Evolutionary conservation across 345 rosid genomes (phyloP), one percentile per base, ranked within the genome.

Genomic region (Eucalyptus erythrocorys): DNA sequence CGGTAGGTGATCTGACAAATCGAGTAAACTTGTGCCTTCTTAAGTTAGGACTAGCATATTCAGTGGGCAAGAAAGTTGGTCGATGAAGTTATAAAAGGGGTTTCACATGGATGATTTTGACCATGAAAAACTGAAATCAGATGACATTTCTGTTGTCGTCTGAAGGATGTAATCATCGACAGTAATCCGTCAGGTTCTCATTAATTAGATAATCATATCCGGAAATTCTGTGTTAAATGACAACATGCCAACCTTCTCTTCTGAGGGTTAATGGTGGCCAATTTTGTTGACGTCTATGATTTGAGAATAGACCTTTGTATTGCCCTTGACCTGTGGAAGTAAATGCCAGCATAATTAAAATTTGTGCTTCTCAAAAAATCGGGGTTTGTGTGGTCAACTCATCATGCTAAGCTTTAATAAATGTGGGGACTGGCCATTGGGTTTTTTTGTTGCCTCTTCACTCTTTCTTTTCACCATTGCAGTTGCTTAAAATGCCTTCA

Each of bases 1-100:
- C 91, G 98, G 99, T 96, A 94, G 53, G 64, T 85, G 59, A 50
- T 85, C 87, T 10, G 51, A 30, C 42, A 48, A 48, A 47, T 85
- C 13, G 0, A 71, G 27, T 37, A 10, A 10, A 71, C 81, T 7
- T 71, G 43, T 71, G 81, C 26, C 14, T 71, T 71, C 81, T 37
- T 71, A 42, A 71, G 81, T 71, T 71, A 71, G 81, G 45, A 19
- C 37, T 10, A 71, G 45, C 45, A 19, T 37, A 71, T 71, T 37
- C 45, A 21, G 27, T 9, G 26, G 45, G 81, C 81, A 71, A 71
- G 22, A 21, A 71, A 71, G 81, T 19, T 71, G 45, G 45, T 71
- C 14, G 26, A 16, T 37, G 81, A 37, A 19, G 14, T 37, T 37
- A 37, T 71, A 3, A 71, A 19, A 71, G 45, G 43, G 81, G 22